These are phyloP conservation scores for Porogramme epimiltina DNA, from an alignment of 1,284 basidiomycete genomes.

Conservation along the genomic window DNA sequence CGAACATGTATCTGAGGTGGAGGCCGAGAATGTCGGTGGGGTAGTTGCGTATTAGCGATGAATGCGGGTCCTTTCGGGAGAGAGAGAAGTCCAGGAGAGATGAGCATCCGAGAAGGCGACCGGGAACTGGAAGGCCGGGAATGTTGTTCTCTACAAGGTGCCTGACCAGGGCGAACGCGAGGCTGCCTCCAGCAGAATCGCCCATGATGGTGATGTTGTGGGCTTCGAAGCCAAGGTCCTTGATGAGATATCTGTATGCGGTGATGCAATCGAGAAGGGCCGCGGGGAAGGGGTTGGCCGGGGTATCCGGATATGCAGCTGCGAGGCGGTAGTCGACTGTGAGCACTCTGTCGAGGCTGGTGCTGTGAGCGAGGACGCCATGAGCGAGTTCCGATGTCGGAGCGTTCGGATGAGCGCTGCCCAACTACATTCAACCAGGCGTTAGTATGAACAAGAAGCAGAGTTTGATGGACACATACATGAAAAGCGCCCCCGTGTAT, in stretches of 20 bases:
- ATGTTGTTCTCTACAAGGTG: conserved; percentile 35
- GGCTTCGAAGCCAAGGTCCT: conserved; percentile 37
- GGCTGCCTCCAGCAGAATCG: conserved; percentile 76
- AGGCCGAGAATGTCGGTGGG: conserved; percentile 14
- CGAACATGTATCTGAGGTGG: conserved; percentile 14
- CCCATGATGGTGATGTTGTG: conserved; percentile 59
- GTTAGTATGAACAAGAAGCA: not conserved
- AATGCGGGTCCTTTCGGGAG: conserved; percentile 20
- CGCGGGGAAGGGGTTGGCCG: conserved; percentile 41
- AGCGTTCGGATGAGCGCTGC: conserved; percentile 17
- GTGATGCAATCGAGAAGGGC: conserved; percentile 44
- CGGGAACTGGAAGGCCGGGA: conserved; percentile 30
- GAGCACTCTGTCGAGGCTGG: conserved; percentile 34
- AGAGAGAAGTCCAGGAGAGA: conserved; percentile 41
- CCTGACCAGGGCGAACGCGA: conserved; percentile 59
- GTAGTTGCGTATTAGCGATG: conserved; percentile 21
- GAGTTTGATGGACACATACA: conserved; percentile 2
- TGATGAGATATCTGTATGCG: conserved; percentile 42
- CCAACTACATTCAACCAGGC: conserved; percentile 9
- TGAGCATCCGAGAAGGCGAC: conserved; percentile 40
- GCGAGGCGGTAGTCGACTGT: conserved; percentile 31
- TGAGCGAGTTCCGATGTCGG: conserved; percentile 10
- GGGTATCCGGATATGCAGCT: conserved; percentile 23
- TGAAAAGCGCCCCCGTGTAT: conserved; percentile 20
- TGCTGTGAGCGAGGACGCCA: conserved; percentile 26